phyloP scores from a whole-genome alignment of 306 rosid genomes.

The Pachyrhizus erosus region DNA sequence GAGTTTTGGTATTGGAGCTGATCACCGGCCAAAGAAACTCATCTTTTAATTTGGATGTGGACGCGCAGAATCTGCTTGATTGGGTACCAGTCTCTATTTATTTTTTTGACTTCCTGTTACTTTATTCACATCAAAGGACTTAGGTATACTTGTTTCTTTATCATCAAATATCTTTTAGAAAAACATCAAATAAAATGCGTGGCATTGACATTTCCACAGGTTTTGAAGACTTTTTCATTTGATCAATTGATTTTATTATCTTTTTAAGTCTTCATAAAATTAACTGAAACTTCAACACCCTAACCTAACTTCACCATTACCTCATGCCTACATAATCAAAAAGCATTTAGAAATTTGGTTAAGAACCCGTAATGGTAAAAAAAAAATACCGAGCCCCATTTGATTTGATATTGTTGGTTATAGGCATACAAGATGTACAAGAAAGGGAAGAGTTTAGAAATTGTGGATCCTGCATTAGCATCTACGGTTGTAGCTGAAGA shows the following conservation, averaged over 20 bases:
- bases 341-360: too few relatives aligned
- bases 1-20: constrained; percentile 86
- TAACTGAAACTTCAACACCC: background rate
- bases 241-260: too few relatives aligned
- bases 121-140: background rate
- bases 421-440: constrained; percentile 89
- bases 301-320: background rate
- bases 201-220: constrained; percentile 21
- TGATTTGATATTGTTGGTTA: constrained; percentile 10
- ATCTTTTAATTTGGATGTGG: constrained; percentile 42
- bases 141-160: constrained; percentile 34
- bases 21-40: constrained; percentile 77
- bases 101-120: background rate
- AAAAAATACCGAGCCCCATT: background rate
- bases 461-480: constrained; percentile 68
- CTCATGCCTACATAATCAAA: constrained; percentile 13
- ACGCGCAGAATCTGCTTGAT: constrained; percentile 48
- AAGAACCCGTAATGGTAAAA: too few relatives aligned
- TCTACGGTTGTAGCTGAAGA: constrained; percentile 60
- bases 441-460: constrained; percentile 78
- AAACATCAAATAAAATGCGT: background rate
- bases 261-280: constrained; percentile 48
- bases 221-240: background rate
- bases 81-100: constrained; percentile 41
- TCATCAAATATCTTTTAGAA: background rate